Base-by-base conservation (phyloP, 2,329 filamentous ascomycete genomes). In the Pseudopithomyces chartarum region DNA sequence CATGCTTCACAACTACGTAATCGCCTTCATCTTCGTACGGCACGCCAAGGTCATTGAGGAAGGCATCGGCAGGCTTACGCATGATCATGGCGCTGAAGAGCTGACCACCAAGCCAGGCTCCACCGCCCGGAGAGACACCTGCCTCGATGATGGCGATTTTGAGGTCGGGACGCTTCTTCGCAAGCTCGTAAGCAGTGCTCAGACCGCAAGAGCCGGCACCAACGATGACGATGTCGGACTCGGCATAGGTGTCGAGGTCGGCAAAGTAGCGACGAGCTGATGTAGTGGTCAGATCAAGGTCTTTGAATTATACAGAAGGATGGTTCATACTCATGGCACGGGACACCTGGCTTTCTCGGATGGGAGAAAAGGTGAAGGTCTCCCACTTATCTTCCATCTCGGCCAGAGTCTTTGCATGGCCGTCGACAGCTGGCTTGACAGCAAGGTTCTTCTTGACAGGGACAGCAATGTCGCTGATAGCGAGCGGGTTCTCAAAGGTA, bases 21-120 rank as follows among this genome's bases (percentile, higher is more conserved):
- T 90, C 85, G 51, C 90, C 90, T 71, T 96, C 92, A 61, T 96
- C 91, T 69, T 97, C 93, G 73, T 89, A 97, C 0, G 90, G 87
- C 6, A 97, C 88, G 56, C 90, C 91, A 15, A 96, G 78, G 69
- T 96, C 91, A 40, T 84, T 82, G 56, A 97, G 81, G 81, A 97
- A 97, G 54, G 85, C 85, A 72, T 97, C 90, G 52, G 92, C 92
- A 12, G 93, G 92, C 82, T 95, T 96, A 69, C 92, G 90, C 88
- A 97, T 92, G 47, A 97, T 85, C 92, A 97, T 97, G 72, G 92
- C 92, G 59, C 87, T 91, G 86, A 97, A 97, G 56, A 97, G 90
- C 81, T 97, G 93, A 17, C 92, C 92, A 56, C 93, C 93, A 44
- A 97, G 87, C 92, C 92, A 97, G 59, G 92, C 92, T 69, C 92